Conservation (phyloP, 176 grass and related monocot species). For the maize (Zea mays) region Zm-B73-REFERENCE-NAM-5.0 NC_050105.1:133001-133500, state of each 20-base stretch:
- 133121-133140: conserved; percentile 35
- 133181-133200: conserved; percentile 53
- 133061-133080: conserved; percentile 34
- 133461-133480: conserved; percentile 64
- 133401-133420: conserved; percentile 59
- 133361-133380: conserved; percentile 62
- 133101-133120: conserved; percentile 37
- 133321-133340: conserved; percentile 76
- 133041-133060: conserved; percentile 37
- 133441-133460: conserved; percentile 45
- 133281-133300: conserved; percentile 41
- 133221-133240: conserved; percentile 65
- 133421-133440: conserved; percentile 73
- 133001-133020: conserved; percentile 44
- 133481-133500: conserved; percentile 66
- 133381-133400: conserved; percentile 68
- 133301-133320: conserved; percentile 48
- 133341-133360: conserved; percentile 78
- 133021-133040: conserved; percentile 43
- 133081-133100: conserved; percentile 31
- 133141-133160: conserved; percentile 61
- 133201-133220: conserved; percentile 70
- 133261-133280: conserved; percentile 53
- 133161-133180: conserved; percentile 31
- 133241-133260: conserved; percentile 86